phyloP scores from a whole-genome alignment of 1,284 basidiomycete genomes.

The Marasmius oreades region DNA sequence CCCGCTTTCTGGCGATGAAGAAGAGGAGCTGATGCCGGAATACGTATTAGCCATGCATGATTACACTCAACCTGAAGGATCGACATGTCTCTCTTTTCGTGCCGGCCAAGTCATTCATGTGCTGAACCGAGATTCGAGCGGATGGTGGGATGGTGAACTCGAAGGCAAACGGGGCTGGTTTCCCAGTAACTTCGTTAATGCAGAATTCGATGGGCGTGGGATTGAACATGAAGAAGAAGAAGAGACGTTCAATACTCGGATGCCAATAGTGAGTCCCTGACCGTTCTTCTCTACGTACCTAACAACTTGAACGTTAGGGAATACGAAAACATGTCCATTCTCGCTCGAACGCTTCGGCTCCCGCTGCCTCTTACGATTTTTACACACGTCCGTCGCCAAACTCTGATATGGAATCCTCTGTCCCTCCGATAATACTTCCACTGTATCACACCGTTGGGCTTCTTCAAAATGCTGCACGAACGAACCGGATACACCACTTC shows the following conservation, averaged over 20 bases:
- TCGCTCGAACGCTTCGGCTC: slow-evolving; percentile 45
- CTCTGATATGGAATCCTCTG: slow-evolving; percentile 55
- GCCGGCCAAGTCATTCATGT: slow-evolving; percentile 92
- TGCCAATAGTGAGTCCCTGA: slow-evolving; percentile 1
- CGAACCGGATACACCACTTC: slow-evolving; percentile 77
- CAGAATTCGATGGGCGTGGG: slow-evolving; percentile 40
- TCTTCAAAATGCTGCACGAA: slow-evolving; percentile 79
- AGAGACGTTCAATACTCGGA: slow-evolving; percentile 7
- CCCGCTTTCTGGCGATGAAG: slow-evolving; percentile 30
- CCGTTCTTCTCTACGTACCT: not conserved
- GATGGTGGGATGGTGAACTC: slow-evolving; percentile 99
- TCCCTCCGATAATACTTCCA: slow-evolving; percentile 70
- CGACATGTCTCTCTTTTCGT: slow-evolving; percentile 84
- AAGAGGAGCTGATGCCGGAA: slow-evolving; percentile 32
- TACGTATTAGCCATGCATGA: slow-evolving; percentile 88
- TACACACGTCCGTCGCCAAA: slow-evolving; percentile 32
- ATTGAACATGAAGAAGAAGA: slow-evolving; percentile 50
- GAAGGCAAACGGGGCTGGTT: slow-evolving; percentile 94
- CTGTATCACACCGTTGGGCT: slow-evolving; percentile 84
- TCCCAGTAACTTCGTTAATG: slow-evolving; percentile 87
- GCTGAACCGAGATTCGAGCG: slow-evolving; percentile 80
- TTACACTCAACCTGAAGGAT: slow-evolving; percentile 69
- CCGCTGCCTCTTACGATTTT: slow-evolving; percentile 40
- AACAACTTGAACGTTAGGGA: slow-evolving; percentile 9
- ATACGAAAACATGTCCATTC: slow-evolving; percentile 29